Percentiles rank a stretch among this genome's conserved stretches.
phyloP scores from a whole-genome alignment of 208 protist genomes.

The Trypanosoma vivax region DNA sequence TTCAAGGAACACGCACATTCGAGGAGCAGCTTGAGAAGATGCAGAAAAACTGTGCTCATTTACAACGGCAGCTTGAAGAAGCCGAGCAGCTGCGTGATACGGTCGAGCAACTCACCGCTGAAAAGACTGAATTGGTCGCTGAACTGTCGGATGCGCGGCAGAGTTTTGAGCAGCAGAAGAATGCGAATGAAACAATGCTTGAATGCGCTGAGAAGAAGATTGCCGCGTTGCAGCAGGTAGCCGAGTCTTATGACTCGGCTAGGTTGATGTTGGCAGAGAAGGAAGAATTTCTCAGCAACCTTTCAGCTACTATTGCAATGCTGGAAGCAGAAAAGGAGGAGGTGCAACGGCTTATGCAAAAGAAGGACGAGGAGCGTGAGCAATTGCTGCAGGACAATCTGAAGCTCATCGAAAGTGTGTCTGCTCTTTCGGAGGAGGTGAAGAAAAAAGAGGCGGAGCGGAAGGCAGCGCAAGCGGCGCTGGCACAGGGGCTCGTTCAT shows the following conservation, averaged over 20 bases:
- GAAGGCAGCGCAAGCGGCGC: slow-evolving; percentile 39
- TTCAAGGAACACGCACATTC: slow-evolving; percentile 42
- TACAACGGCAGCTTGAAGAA: slow-evolving; percentile 12
- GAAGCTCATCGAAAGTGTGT: slow-evolving; percentile 43
- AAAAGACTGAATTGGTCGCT: background rate
- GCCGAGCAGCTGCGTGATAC: slow-evolving; percentile 16
- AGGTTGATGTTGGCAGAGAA: slow-evolving; percentile 14
- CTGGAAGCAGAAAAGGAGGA: slow-evolving; percentile 19
- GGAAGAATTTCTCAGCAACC: slow-evolving; percentile 18
- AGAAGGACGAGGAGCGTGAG: slow-evolving; percentile 27
- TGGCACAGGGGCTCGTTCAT: slow-evolving; percentile 38
- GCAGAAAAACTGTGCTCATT: slow-evolving; percentile 16
- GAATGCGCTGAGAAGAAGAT: slow-evolving; percentile 8
- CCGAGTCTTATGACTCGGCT: slow-evolving; percentile 13
- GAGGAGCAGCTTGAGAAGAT: slow-evolving; percentile 36
- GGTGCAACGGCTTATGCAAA: slow-evolving; percentile 10
- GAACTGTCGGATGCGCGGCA: background rate
- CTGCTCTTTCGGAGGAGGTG: slow-evolving; percentile 51
- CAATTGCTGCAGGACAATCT: slow-evolving; percentile 49
- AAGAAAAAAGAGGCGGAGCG: slow-evolving; percentile 51
- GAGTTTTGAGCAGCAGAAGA: slow-evolving; percentile 3
- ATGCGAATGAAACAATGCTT: slow-evolving; percentile 1
- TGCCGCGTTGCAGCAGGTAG: slow-evolving; percentile 10
- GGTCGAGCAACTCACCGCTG: slow-evolving; percentile 1
- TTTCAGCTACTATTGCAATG: slow-evolving; percentile 6